Base-by-base conservation (phyloP, 805 yeast genomes). In the Yamadazyma laniorum region DNA sequence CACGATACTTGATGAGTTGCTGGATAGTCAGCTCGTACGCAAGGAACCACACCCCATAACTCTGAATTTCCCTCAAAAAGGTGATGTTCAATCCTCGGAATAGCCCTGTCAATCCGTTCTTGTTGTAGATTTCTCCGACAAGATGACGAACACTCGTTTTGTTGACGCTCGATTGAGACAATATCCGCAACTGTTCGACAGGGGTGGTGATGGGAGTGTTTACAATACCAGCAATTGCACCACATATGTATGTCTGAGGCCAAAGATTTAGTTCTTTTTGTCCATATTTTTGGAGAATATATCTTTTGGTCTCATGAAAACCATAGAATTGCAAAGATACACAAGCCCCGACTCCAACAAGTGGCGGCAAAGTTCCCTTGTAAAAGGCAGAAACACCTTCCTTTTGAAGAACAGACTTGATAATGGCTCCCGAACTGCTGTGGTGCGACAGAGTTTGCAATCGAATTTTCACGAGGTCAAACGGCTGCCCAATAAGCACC, bases 31-130 rank as follows among this genome's bases (percentile, higher is more conserved):
- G 65, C 53, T 82, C 89, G 52, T 78, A 82, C 1, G 85, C 67
- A 42, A 79, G 59, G 49, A 82, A 82, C 89, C 89, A 82, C 12
- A 80, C 76, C 5, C 89, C 89, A 51, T 82, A 82, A 0, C 87
- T 85, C 55, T 81, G 87, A n/a, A 73, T 59, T 50, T 81, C 87
- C 42, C 87, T 63, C 9, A 75, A 30, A 1, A 76, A 49, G 0
- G 87, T 81, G 40, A 81, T 71, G 3, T 61, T 48, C 13, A 65
- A 58, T 0, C 87, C 87, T 38, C 87, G 59, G 48, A 67, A 79
- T 4, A 81, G 45, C 1, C 84, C 85, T 13, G 55, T 38, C 15
- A 63, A n/a, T 4, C 87, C 86, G 17, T 68, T 50, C 1, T 54
- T 36, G 4, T 44, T 29, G 44, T 65, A 61, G 9, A 80, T 78